phyloP scores from a whole-genome alignment of 345 rosid species.

The Salix viminalis region DNA sequence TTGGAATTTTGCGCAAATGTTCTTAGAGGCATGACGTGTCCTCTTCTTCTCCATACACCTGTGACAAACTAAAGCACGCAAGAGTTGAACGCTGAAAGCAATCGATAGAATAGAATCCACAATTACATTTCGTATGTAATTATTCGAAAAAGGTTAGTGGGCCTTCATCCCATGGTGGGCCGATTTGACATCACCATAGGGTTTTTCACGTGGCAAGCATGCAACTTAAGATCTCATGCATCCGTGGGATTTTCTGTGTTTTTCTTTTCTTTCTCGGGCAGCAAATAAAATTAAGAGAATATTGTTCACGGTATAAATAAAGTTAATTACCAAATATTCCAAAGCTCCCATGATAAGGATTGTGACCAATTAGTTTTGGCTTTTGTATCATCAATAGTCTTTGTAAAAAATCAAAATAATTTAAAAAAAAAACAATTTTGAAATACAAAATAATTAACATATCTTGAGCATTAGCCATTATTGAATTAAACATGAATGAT shows the following conservation, averaged over 20 bases:
- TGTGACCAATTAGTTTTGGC: no score
- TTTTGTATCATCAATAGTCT: no score
- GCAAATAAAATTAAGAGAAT: no score
- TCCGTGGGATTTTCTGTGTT: background rate
- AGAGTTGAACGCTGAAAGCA: background rate
- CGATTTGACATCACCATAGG: background rate
- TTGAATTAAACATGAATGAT: no score
- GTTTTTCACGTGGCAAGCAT: background rate
- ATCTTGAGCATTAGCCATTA: no score
- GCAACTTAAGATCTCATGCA: slow-evolving; percentile 4
- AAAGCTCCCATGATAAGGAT: no score
- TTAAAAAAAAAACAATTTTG: no score
- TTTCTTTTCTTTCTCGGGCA: no score
- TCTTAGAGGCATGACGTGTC: background rate
- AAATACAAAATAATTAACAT: no score
- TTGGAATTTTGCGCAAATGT: background rate
- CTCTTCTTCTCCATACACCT: background rate
- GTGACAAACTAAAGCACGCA: background rate
- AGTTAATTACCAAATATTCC: no score
- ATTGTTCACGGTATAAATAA: no score
- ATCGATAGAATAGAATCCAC: background rate
- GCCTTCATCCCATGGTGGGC: background rate
- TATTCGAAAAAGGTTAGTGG: background rate
- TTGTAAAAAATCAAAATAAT: no score
- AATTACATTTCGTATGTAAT: background rate